Conservation (phyloP, 2,329 filamentous ascomycete genomes). For the Kalmusia sp. region DNA sequence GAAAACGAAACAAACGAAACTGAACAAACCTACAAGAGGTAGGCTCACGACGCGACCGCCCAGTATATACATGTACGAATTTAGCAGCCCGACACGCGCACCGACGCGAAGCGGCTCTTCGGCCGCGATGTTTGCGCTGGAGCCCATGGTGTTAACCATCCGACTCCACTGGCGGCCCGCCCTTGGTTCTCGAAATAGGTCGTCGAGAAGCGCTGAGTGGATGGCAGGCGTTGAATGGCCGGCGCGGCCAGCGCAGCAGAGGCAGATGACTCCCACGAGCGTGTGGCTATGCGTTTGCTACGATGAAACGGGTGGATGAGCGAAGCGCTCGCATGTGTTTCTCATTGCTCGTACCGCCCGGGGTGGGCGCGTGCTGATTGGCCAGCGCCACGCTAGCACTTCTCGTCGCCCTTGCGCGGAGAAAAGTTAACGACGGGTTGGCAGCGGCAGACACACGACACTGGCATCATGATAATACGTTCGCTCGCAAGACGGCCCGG, state of each 20-base stretch:
- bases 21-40: neutral
- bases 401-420: conserved; percentile 12
- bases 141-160: neutral
- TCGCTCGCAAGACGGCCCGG: conserved; percentile 38
- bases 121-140: neutral
- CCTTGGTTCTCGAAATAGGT: conserved; percentile 39
- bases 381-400: conserved; percentile 27
- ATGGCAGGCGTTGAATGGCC: conserved; percentile 30
- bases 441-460: conserved; percentile 17
- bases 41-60: conserved; percentile 5
- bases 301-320: conserved; percentile 33
- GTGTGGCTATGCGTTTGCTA: conserved; percentile 39
- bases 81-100: neutral
- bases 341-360: conserved; percentile 18
- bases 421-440: conserved; percentile 20
- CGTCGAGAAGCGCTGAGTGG: conserved; percentile 40
- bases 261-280: conserved; percentile 30
- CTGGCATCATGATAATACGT: conserved; percentile 42
- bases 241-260: conserved; percentile 29
- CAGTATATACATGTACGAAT: conserved; percentile 16
- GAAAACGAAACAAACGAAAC: conserved; percentile 10
- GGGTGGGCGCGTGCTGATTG: conserved; percentile 38
- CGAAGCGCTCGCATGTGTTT: conserved; percentile 40
- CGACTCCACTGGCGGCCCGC: conserved; percentile 18
- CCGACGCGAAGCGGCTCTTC: conserved; percentile 3